Conservation (phyloP, 192 early-diverging fungal genomes). For the Borealophlyctis nickersoniae region DNA sequence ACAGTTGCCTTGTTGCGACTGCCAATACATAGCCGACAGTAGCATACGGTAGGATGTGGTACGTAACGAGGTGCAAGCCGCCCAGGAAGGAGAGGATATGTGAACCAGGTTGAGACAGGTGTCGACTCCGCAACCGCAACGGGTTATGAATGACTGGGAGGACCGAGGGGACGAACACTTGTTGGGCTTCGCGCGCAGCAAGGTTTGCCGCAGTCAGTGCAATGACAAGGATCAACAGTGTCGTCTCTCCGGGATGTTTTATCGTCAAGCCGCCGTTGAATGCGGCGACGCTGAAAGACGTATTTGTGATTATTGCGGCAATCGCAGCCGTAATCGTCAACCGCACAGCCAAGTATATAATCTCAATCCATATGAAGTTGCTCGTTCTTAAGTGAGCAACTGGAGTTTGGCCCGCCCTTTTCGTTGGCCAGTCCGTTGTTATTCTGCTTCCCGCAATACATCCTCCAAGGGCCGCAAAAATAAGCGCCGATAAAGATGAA, state of each 20-base stretch:
- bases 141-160: slow-evolving; percentile 33
- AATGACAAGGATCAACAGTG: slow-evolving; percentile 13
- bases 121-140: slow-evolving; percentile 8
- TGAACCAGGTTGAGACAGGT: not conserved
- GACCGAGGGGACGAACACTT: slow-evolving; percentile 17
- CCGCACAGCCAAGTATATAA: slow-evolving; percentile 3
- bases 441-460: slow-evolving; percentile 15
- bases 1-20: too few relatives aligned
- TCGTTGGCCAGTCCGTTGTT: slow-evolving; percentile 1
- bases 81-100: slow-evolving; percentile 2
- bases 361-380: not conserved
- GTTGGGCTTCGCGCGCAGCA: slow-evolving; percentile 22
- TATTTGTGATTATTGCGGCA: slow-evolving; percentile 8
- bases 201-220: slow-evolving; percentile 1
- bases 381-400: slow-evolving; percentile 4
- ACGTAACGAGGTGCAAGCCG: not conserved
- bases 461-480: not conserved
- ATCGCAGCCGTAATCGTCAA: not conserved
- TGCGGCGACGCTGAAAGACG: too few relatives aligned
- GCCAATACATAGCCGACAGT: slow-evolving; percentile 9
- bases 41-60: not conserved
- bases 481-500: slow-evolving; percentile 1
- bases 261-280: too few relatives aligned
- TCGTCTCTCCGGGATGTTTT: slow-evolving; percentile 4
- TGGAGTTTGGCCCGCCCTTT: not conserved